These are phyloP conservation scores for Volvox africanus DNA, from an alignment of 139 green algal species.

Conservation along the genomic window DNA sequence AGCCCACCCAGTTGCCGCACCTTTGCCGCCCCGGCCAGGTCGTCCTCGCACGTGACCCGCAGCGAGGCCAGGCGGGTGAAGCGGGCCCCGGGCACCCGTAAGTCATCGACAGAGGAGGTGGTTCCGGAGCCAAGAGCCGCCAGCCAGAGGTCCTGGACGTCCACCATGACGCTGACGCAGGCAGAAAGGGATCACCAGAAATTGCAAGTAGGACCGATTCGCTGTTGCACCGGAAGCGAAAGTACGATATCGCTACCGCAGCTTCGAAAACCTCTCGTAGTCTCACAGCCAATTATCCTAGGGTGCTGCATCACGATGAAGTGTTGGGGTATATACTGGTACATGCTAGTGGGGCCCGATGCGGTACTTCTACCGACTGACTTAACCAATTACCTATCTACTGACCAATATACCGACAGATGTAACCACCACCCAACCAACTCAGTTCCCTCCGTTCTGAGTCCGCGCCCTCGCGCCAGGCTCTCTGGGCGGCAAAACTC, in stretches of 20 bases:
- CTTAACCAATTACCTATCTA: neutral
- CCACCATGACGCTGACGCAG: conserved; percentile 13
- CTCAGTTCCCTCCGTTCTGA: neutral
- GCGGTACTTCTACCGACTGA: neutral
- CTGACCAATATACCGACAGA: too few species aligned
- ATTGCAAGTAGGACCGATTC: too few species aligned
- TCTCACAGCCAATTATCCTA: too few species aligned
- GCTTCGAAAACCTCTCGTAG: too few species aligned
- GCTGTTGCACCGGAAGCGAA: too few species aligned
- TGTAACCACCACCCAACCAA: neutral
- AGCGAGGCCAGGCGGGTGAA: neutral
- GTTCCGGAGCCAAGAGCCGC: neutral
- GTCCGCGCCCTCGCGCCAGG: too few species aligned
- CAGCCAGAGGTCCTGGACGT: conserved; percentile 34
- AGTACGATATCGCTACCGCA: too few species aligned
- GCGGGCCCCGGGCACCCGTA: neutral
- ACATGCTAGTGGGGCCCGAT: too few species aligned
- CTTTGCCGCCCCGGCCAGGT: conserved; percentile 5
- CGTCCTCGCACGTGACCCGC: conserved; percentile 8
- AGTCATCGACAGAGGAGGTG: neutral
- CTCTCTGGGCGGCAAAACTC: too few species aligned
- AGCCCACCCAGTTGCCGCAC: neutral
- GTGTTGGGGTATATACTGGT: too few species aligned
- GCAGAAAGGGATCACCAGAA: too few species aligned
- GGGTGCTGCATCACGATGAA: too few species aligned